Evolutionary conservation across 805 yeast genomes (phyloP), one percentile per base, ranked within the genome.

Genomic region (Wickerhamiella dianesei): DNA sequence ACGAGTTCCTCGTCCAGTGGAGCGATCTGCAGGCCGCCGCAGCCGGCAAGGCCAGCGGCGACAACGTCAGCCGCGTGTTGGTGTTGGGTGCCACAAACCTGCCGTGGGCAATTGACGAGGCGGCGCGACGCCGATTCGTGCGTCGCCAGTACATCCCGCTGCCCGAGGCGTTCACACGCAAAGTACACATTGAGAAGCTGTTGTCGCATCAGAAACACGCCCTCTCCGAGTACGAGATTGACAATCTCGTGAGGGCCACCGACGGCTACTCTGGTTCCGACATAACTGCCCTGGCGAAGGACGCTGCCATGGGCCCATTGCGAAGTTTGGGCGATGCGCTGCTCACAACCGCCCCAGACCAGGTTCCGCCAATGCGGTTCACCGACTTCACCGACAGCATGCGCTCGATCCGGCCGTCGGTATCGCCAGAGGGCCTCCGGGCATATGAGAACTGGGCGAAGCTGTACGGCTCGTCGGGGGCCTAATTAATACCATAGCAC

Each of bases 231-330:
- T 71, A 60, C 2, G 95, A 88, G 52, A 74, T 77, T 50, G 71
- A 72, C 8, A 67, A 68, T 40, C 67, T 89, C 20, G 71, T 83
- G 16, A 67, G 68, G 9, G 61, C 82, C 55, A 87, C 97, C 0
- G 77, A 78, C 4, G 89, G 85, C 0, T 86, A 79, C 63, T 83
- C 95, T n/a, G 96, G 96, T 2, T 80, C 92, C 53, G 98, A 89
- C 64, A 74, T 89, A 40, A 87, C 96, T 0, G 88, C 95, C 1
- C 64, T 89, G 50, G 95, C 96, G 1, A 92, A 88, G 63, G 96
- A 89, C 62, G 94, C 96, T 2, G 96, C 98, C 1, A 88, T 89
- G 96, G 96, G 96, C 1, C 97, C 98, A 1, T 68, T 92, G 35
- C 72, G 98, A 52, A 81, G 86, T 37, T 66, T 89, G 20, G 96